phyloP scores from a whole-genome alignment of 306 rosid species.

The Crotalaria pallida region DNA sequence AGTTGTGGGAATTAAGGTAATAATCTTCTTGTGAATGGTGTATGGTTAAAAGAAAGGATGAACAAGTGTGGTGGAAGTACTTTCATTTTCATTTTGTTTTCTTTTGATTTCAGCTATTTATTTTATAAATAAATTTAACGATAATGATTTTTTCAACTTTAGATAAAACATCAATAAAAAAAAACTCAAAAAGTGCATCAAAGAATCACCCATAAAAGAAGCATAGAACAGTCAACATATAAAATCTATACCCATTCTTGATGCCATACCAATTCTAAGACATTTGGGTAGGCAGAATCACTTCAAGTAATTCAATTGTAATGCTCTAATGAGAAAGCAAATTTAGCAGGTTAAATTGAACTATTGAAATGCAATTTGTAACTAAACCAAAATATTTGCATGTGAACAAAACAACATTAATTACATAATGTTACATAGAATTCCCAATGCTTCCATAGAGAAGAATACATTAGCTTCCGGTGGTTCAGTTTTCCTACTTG shows the following conservation, averaged over 20 bases:
- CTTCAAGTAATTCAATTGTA: neutral
- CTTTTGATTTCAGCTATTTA: too few relatives aligned
- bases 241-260: neutral
- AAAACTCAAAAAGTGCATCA: too few relatives aligned
- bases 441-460: neutral
- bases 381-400: slow-evolving; percentile 11
- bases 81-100: too few relatives aligned
- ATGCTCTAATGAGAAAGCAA: neutral
- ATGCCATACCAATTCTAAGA: neutral
- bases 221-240: neutral
- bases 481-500: slow-evolving; percentile 14
- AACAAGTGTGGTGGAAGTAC: too few relatives aligned
- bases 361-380: neutral
- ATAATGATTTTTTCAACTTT: too few relatives aligned
- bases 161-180: too few relatives aligned
- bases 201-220: too few relatives aligned
- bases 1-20: too few relatives aligned
- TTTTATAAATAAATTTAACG: too few relatives aligned
- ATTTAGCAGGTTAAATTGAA: neutral
- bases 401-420: neutral
- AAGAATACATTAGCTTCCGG: slow-evolving; percentile 4
- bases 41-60: too few relatives aligned
- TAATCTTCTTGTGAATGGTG: too few relatives aligned
- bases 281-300: neutral
- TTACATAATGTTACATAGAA: slow-evolving; percentile 21